Base-by-base conservation (phyloP, 768 basidiomycete species). In the Rhodotorula paludigena region DNA sequence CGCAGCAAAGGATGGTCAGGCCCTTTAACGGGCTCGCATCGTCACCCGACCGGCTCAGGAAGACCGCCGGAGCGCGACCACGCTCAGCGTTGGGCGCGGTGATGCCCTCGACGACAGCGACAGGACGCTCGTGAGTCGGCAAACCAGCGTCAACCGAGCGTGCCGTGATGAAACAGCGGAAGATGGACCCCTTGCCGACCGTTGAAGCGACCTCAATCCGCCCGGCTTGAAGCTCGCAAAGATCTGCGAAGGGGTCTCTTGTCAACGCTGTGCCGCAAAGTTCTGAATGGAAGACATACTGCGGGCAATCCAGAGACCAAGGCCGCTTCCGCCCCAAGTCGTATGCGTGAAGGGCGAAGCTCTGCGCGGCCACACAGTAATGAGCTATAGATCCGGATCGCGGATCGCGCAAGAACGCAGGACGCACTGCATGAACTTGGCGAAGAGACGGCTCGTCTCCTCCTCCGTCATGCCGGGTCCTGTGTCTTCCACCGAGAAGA, bases 221-320 rank as follows among this genome's bases (percentile, higher is more conserved):
- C 3, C 67, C 67, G 6, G 62, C 57, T 44, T 68, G 67, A 2
- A 68, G 58, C 51, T 68, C 67, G 54, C 67, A 68, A 7, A 68
- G 67, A 32, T 68, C 67, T 68, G 59, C 4, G 15, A 18, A 42
- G 55, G 14, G 6, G 14, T n/a, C 30, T 20, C 8, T 7, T 9
- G 41, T 28, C 2, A 36, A 32, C 32, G 36, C n/a, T n/a, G n/a
- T n/a, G n/a, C n/a, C n/a, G n/a, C n/a, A n/a, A n/a, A n/a, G n/a
- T n/a, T n/a, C n/a, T n/a, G n/a, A n/a, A n/a, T n/a, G 33, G 20
- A 45, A 7, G 35, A 58, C 63, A 20, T 74, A 75, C 74, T 77
- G 42, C 73, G 61, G 55, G 73, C 75, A 60, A 78, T 74, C 73
- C 76, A 78, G 21, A 79, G 57, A 0, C 77, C 78, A 5, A 79